Conservation (phyloP, 176 grass and related monocot species). For the Cenchrus purpureus region DNA sequence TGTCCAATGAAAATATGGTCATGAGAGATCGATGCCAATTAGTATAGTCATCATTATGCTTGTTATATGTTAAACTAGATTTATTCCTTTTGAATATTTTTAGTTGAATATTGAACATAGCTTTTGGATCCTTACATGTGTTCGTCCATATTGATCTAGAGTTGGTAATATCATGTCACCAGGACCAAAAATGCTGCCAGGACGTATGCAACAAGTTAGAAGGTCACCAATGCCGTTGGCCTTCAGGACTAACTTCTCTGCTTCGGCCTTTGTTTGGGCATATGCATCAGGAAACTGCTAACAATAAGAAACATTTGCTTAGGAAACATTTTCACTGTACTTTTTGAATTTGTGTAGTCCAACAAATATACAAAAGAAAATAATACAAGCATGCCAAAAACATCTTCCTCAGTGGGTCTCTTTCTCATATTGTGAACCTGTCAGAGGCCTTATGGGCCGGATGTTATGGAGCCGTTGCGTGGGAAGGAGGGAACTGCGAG, state of each 20-base stretch:
- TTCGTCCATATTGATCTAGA: conserved; percentile 20
- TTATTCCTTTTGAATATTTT: too few relatives aligned
- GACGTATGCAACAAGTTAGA: conserved; percentile 74
- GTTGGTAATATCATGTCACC: conserved; percentile 52
- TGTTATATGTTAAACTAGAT: neutral
- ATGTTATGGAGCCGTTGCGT: too few relatives aligned
- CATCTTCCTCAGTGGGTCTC: too few relatives aligned
- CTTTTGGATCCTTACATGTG: neutral
- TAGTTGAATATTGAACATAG: neutral
- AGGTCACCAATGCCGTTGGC: conserved; percentile 56
- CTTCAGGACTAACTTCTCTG: conserved; percentile 66
- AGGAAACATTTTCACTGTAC: neutral
- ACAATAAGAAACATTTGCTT: neutral
- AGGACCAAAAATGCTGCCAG: conserved; percentile 67
- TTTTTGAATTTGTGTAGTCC: neutral
- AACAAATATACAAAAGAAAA: neutral
- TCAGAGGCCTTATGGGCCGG: too few relatives aligned
- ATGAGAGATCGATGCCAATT: neutral
- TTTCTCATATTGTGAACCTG: neutral
- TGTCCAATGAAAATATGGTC: neutral
- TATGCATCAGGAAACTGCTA: conserved; percentile 79
- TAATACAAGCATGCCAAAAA: neutral
- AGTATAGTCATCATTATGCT: neutral
- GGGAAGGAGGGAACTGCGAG: too few relatives aligned
- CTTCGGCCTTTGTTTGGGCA: conserved; percentile 75